Evolutionary conservation across 441 rosid species (phyloP).

Genomic region (Arabidopsis hybrid): DNA sequence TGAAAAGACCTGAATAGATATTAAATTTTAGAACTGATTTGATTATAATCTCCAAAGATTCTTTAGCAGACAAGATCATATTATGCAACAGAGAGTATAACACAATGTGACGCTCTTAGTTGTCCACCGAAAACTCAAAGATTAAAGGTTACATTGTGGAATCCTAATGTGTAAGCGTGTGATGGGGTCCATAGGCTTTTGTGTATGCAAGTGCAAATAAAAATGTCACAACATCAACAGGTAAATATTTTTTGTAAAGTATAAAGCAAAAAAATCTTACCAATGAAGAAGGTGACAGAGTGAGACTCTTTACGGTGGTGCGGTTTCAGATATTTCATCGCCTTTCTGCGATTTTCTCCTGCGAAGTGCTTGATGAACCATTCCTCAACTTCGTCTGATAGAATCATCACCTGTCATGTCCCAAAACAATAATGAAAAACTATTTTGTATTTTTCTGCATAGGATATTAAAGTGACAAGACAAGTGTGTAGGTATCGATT

Average conservation of each 20-base stretch:
- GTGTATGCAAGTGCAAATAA: conserved; percentile 29
- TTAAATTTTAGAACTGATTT: conserved; percentile 4
- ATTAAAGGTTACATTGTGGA: conserved; percentile 41
- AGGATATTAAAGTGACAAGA: conserved; percentile 32
- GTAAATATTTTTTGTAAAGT: not conserved
- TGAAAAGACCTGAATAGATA: conserved; percentile 71
- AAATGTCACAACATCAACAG: conserved; percentile 35
- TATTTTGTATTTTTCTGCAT: not conserved
- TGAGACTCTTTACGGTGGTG: conserved; percentile 85
- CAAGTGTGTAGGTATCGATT: conserved; percentile 37
- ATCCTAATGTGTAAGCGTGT: conserved; percentile 41
- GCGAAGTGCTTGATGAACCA: conserved; percentile 83
- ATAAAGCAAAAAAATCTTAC: conserved; percentile 54
- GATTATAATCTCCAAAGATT: conserved; percentile 28
- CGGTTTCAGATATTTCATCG: conserved; percentile 87
- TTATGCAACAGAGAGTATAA: conserved; percentile 40
- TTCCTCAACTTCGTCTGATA: conserved; percentile 91
- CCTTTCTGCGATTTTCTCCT: conserved; percentile 79
- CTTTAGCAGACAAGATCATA: conserved; percentile 39
- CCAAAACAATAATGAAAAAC: conserved; percentile 14
- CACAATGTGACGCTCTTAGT: conserved; percentile 31
- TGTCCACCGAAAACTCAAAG: conserved; percentile 31
- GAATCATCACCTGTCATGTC: conserved; percentile 78
- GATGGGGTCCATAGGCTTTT: conserved; percentile 41
- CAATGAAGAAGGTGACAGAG: conserved; percentile 83